These are phyloP conservation scores for Pythium myriotylum DNA, from an alignment of 352 stramenopile genomes.

Conservation along the genomic window DNA sequence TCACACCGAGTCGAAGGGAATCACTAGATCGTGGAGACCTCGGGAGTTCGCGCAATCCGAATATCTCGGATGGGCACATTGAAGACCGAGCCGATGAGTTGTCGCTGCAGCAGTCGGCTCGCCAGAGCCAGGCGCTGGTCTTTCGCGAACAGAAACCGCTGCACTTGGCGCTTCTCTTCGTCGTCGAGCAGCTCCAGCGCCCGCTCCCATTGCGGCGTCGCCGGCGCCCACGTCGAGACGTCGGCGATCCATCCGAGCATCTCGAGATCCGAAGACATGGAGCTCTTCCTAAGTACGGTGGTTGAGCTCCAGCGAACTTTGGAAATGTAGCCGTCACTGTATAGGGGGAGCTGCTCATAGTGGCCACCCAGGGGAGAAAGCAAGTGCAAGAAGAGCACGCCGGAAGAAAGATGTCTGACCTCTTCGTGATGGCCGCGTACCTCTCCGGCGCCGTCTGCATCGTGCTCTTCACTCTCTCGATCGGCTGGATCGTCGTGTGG, in stretches of 20 bases:
- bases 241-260: constrained; percentile 38
- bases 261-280: neutral
- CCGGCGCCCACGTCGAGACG: constrained; percentile 44
- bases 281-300: too few species aligned
- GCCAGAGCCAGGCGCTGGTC: constrained; percentile 67
- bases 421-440: constrained; percentile 68
- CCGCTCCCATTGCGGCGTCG: constrained; percentile 35
- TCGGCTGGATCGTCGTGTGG: constrained; percentile 85
- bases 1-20: neutral
- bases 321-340: neutral
- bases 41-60: constrained; percentile 52
- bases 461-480: constrained; percentile 73
- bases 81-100: constrained; percentile 47
- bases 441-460: constrained; percentile 77
- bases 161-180: constrained; percentile 52
- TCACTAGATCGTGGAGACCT: constrained; percentile 32
- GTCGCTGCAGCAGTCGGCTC: constrained; percentile 65
- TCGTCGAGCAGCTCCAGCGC: constrained; percentile 38
- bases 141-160: constrained; percentile 64
- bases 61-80: constrained; percentile 37
- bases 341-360: neutral
- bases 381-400: neutral
- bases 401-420: constrained; percentile 41
- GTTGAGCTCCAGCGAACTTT: neutral
- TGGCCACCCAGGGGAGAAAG: constrained; percentile 1